Base-by-base conservation (phyloP, 1,139 yeast species). In the Diutina pseudorugosa region DNA sequence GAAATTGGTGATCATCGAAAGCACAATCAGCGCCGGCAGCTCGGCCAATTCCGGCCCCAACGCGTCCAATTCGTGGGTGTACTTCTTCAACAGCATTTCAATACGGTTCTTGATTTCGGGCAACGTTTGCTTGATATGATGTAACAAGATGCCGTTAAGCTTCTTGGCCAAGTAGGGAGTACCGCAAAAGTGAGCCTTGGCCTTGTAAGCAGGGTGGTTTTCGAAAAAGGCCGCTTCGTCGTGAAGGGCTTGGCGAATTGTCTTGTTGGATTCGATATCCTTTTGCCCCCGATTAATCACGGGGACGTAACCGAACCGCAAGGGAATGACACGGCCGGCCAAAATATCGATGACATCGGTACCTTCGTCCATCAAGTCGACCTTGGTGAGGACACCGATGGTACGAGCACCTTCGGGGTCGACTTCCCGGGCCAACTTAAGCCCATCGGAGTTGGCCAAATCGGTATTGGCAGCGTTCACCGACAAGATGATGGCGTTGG, bases 391-490 rank as follows among this genome's bases (percentile, higher is more conserved):
- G 52, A 93, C 98, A 71, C 98, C 98, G 61, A 93, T 89, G 41
- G 98, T 93, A 71, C 98, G 80, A 19, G 86, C 70, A 52, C 98
- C 98, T 69, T 93, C 98, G 8, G 98, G 98, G 63, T 93, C 98
- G 51, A 93, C 98, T 68, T 93, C 98, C 62, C 98, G 80, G 0
- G 98, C 98, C 59, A 93, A 76, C 67, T 93, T 91, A 63, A 93
- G 80, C 53, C 98, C 98, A 69, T 93, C 98, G 47, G 96, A 87
- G 67, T 93, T 93, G 56, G 98, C 98, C 73, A 93, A 79, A 76
- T 93, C 98, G 51, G 96, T 91, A 67, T 93, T 93, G 51, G 98
- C 96, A 18, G 97, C 96, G 61, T 95, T 93, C 50, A 93, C 98
- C 1, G 98, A 90, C 56, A 93, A 76, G 57, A 93, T 85, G 62